A percentile compares a stretch with the other conserved stretches of the same genome.
Evolutionary conservation across 352 stramenopile species (phyloP).

Genomic region (Pythium pectinolyticum): DNA sequence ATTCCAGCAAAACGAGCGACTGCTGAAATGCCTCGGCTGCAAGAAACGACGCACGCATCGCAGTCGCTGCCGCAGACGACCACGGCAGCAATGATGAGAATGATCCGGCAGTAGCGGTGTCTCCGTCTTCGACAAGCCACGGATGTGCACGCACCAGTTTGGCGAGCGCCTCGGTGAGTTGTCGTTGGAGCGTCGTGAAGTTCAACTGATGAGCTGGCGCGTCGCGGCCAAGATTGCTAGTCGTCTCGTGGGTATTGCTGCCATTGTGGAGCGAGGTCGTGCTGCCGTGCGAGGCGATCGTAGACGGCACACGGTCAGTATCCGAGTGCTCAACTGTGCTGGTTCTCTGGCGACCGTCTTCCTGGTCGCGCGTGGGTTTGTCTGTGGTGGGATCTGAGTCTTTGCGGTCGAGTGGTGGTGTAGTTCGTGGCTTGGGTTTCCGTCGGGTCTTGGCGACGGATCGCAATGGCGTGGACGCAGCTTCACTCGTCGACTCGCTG

Average conservation of each 20-base stretch:
- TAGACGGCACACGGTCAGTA: background rate
- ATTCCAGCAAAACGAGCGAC: constrained; percentile 11
- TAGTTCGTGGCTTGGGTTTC: too few species aligned
- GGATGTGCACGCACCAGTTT: constrained; percentile 6
- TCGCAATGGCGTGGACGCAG: background rate
- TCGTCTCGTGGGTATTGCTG: background rate
- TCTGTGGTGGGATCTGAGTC: too few species aligned
- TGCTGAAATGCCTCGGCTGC: constrained; percentile 24
- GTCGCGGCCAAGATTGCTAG: too few species aligned
- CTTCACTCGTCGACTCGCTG: background rate
- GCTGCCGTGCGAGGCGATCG: constrained; percentile 9
- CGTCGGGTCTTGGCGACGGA: constrained; percentile 2
- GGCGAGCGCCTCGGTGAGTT: constrained; percentile 1
- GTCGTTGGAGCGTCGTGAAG: constrained; percentile 1
- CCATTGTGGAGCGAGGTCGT: background rate
- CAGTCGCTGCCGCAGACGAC: background rate
- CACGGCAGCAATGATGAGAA: too few species aligned
- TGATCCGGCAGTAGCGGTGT: background rate
- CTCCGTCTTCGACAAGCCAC: constrained; percentile 17
- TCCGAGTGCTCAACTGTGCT: too few species aligned
- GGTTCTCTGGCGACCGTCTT: too few species aligned
- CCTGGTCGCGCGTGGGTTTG: too few species aligned
- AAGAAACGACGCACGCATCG: constrained; percentile 19
- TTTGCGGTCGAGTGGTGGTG: too few species aligned
- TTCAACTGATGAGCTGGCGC: too few species aligned